Evolutionary conservation across 495 filamentous ascomycete genomes (phyloP).

Genomic region (Aspergillus bridgeri): DNA sequence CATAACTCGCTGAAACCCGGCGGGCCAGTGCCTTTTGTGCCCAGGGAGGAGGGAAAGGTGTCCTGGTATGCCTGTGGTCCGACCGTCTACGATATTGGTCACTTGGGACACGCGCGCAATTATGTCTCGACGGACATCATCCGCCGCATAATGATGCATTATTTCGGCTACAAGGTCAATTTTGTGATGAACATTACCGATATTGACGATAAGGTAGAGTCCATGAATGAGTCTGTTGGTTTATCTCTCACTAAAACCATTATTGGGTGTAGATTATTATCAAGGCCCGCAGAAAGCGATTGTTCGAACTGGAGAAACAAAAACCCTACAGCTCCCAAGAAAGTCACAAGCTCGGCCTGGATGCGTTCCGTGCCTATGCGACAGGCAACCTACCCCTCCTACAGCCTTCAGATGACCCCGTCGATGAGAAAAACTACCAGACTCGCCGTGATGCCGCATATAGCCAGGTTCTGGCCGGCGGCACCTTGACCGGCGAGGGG

Average conservation of each 20-base stretch:
- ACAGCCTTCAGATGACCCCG: constrained; percentile 53
- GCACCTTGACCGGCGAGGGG: constrained; percentile 56
- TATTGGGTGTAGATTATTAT: constrained; percentile 65
- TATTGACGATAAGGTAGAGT: constrained; percentile 79
- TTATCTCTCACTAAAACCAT: background rate
- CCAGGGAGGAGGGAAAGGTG: background rate
- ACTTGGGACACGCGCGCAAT: constrained; percentile 89
- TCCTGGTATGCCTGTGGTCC: constrained; percentile 89
- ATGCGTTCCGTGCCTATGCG: constrained; percentile 30
- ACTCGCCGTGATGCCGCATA: constrained; percentile 58
- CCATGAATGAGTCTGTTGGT: background rate
- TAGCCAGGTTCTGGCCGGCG: constrained; percentile 50
- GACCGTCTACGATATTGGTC: constrained; percentile 88
- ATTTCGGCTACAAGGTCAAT: constrained; percentile 79
- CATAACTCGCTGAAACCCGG: background rate
- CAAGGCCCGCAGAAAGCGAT: constrained; percentile 70
- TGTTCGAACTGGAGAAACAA: constrained; percentile 53
- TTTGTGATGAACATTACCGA: constrained; percentile 98
- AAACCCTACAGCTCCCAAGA: background rate
- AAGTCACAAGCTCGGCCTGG: background rate
- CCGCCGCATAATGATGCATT: constrained; percentile 77
- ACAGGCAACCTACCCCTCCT: constrained; percentile 48
- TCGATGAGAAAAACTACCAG: constrained; percentile 46
- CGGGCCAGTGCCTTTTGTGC: background rate
- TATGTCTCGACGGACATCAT: constrained; percentile 95